Evolutionary conservation across 805 yeast genomes (phyloP), one percentile per base, ranked within the genome.

Genomic region (Starmerella potacharoeniae): DNA sequence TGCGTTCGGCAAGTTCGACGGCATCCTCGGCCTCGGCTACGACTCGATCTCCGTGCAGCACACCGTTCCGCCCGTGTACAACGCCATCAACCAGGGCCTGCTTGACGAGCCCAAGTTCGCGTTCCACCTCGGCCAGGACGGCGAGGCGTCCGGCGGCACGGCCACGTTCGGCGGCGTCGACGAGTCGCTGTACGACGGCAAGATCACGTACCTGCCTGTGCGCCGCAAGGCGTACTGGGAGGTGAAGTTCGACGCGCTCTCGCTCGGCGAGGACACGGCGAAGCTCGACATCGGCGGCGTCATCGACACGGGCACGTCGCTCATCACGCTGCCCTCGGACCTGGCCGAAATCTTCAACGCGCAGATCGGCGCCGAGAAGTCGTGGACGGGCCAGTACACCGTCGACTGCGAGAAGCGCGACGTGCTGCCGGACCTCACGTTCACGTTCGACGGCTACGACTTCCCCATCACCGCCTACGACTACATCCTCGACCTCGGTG

Each of bases 201-300:
- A 91, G 63, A 78, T 93, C 66, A 86, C 91, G 52, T 89, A 95
- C 89, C 79, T 93, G 73, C 98, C 98, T 57, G 95, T 93, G 59
- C 88, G 98, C 77, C 87, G 98, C 79, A 89, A 90, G 82, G 98
- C 97, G 36, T 93, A 93, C 80, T 93, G 98, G 98, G 98, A 93
- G 77, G 98, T 93, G 58, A 80, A 84, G 64, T 84, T 93, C 64
- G 88, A 88, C 64, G 90, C 95, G 64, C 77, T 93, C 69, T 86
- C 90, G 45, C 78, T 93, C 60, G 98, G 98, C 66, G 86, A 85
- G 63, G 95, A 93, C 74, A 86, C 79, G 67, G 96, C 97, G 51
- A 80, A 77, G 64, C 80, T 93, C 66, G 79, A 77, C 63, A 83
- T 89, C 59, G 98, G 98, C 70, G 98, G 97, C 66, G 96, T 96